Conservation (phyloP, 2,329 filamentous ascomycete species). For the Trichoderma cornu-damae region DNA sequence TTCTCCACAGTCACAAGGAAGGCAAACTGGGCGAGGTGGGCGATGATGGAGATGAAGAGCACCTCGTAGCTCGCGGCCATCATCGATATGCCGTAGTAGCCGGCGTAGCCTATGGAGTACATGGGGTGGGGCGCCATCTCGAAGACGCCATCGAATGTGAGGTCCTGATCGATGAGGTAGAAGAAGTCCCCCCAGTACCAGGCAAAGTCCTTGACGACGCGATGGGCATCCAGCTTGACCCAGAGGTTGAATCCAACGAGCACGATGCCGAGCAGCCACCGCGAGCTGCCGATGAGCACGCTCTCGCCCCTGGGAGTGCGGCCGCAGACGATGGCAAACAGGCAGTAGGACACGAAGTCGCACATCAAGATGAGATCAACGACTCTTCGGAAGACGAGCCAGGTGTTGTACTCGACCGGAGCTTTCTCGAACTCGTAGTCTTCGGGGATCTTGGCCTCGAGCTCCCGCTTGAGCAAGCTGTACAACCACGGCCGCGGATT, state of each 20-base stretch:
- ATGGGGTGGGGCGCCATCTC: constrained; percentile 98
- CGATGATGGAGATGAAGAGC: constrained; percentile 91
- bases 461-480: constrained; percentile 75
- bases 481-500: constrained; percentile 82
- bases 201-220: constrained; percentile 97
- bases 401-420: constrained; percentile 97
- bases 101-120: constrained; percentile 97
- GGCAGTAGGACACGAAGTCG: constrained; percentile 94
- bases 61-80: constrained; percentile 98
- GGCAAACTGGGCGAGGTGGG: constrained; percentile 88
- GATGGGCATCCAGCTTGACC: constrained; percentile 96
- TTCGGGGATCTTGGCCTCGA: constrained; percentile 88
- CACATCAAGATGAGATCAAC: constrained; percentile 98
- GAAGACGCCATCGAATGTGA: constrained; percentile 98
- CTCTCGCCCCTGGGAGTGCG: constrained; percentile 69
- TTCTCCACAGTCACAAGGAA: constrained; percentile 92
- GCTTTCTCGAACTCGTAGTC: constrained; percentile 93
- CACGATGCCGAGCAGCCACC: constrained; percentile 73
- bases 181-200: constrained; percentile 99
- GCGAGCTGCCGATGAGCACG: constrained; percentile 59
- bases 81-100: constrained; percentile 96
- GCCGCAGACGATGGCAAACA: constrained; percentile 87
- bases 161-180: constrained; percentile 93
- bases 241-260: constrained; percentile 93
- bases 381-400: constrained; percentile 90